Base-by-base conservation (phyloP, 305 asterid genomes). In the Fraxinus platypoda region DNA sequence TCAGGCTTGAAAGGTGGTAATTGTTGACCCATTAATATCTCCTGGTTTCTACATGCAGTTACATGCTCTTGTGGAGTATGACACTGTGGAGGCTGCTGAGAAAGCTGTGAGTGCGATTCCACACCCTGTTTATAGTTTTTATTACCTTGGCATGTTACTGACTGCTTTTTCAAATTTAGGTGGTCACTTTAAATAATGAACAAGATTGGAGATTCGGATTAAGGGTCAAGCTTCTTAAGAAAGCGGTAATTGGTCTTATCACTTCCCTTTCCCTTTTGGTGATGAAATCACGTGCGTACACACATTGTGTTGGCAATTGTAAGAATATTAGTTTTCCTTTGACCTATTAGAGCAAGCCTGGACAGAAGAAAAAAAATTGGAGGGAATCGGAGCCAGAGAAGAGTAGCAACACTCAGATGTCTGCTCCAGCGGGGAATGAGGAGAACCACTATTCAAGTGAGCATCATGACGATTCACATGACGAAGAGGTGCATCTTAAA, bases 151-250 rank as follows among this genome's bases (percentile, higher is more conserved):
- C 28, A 35, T 19, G 54, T 79, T 87, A 80, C 77, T 75, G 80
- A 46, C 46, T 81, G 79, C 74, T 64, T 34, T 76, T 83, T 81
- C 70, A 52, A 46, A 62, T 84, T 76, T 86, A 96, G 99, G 99
- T 84, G 85, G 90, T 91, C 82, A 86, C 89, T 52, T 83, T 96
- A 83, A 93, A 96, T 88, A 89, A 94, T 77, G 98, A 92, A 83
- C 97, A 96, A 80, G 98, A 96, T 89, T 96, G 99, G 99, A 88
- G 98, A 89, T 91, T 88, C 66, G 99, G 99, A 70, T 87, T 94
- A 90, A 92, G 98, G 80, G 99, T 96, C 82, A 96, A 93, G 86
- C 98, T 93, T 86, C 92, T 96, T 38, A 91, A 88, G 84, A 92
- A 90, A 89, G 46, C 28, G 92, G 99, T 96, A 88, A 74, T 68